Conservation (phyloP, 2,329 filamentous ascomycete genomes). For the Colletotrichum salicis region DNA sequence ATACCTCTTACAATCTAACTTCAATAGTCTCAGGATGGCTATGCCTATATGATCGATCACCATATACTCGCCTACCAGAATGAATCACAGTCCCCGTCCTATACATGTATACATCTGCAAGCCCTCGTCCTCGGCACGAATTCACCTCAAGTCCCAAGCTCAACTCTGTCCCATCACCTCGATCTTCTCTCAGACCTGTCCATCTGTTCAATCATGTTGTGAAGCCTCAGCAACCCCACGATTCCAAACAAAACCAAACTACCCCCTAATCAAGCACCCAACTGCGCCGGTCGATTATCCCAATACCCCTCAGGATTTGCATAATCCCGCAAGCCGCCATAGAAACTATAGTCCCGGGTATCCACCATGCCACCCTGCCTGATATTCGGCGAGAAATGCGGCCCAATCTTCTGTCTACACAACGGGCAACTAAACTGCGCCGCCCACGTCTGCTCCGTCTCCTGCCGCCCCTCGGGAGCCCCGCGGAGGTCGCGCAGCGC, state of each 20-base stretch:
- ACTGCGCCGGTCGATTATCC: not conserved
- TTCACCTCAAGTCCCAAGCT: too few relatives aligned
- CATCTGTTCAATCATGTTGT: not conserved
- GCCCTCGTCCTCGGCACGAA: too few relatives aligned
- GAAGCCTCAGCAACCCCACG: not conserved
- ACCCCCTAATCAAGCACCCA: not conserved
- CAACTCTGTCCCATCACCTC: not conserved
- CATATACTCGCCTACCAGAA: too few relatives aligned
- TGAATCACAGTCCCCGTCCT: too few relatives aligned
- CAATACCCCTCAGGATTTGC: not conserved
- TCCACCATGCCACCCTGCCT: not conserved
- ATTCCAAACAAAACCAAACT: not conserved
- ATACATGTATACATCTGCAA: too few relatives aligned
- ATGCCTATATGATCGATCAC: too few relatives aligned
- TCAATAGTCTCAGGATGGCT: too few relatives aligned
- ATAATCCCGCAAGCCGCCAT: not conserved
- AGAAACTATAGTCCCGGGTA: not conserved
- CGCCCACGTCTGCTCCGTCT: conserved; percentile 3
- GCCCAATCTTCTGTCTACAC: conserved; percentile 6
- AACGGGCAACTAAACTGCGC: conserved; percentile 6
- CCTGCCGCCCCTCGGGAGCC: not conserved
- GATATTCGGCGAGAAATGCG: conserved; percentile 14
- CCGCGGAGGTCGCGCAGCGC: conserved; percentile 1
- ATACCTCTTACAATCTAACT: too few relatives aligned
- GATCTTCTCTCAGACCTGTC: not conserved